These are phyloP conservation scores for Adiantum capillusveneris DNA, from an alignment of 75 land plant genomes.

Conservation along the genomic window DNA sequence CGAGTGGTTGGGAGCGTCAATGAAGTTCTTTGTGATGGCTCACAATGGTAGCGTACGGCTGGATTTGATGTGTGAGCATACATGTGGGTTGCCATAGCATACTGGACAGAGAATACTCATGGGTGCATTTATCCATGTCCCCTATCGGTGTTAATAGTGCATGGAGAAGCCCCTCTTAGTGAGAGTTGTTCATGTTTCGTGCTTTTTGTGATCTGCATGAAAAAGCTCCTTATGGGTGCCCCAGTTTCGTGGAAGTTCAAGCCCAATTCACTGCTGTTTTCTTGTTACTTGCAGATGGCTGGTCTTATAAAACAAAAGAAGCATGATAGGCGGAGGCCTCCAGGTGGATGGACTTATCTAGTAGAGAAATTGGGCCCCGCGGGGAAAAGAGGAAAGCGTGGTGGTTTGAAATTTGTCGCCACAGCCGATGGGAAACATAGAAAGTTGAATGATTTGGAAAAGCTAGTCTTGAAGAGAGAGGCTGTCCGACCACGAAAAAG, in stretches of 20 bases:
- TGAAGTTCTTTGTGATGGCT: too few species aligned
- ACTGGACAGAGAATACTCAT: too few species aligned
- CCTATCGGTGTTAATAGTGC: too few species aligned
- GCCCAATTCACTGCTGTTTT: background rate
- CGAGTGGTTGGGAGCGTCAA: too few species aligned
- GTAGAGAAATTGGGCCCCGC: conserved; percentile 76
- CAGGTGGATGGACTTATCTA: conserved; percentile 91
- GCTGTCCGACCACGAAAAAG: conserved; percentile 18
- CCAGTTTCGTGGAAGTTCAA: background rate
- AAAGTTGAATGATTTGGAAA: conserved; percentile 24
- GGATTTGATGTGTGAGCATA: too few species aligned
- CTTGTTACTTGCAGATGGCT: conserved; percentile 43
- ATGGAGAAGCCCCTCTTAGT: background rate
- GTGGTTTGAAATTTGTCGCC: conserved; percentile 57
- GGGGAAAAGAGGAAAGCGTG: conserved; percentile 69
- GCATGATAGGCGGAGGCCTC: conserved; percentile 75
- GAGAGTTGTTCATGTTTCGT: too few species aligned
- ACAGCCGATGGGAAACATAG: conserved; percentile 48
- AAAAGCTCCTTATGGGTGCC: background rate
- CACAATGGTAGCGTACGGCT: too few species aligned
- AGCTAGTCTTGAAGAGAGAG: conserved; percentile 30
- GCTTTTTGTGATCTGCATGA: background rate
- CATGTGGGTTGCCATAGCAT: too few species aligned
- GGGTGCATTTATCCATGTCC: too few species aligned
- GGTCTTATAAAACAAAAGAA: conserved; percentile 75